A percentile compares a stretch with the other conserved stretches of the same genome.
These are phyloP conservation scores for Limonium bicolor DNA, from an alignment of 148 eudicot species.

Conservation along the genomic window DNA sequence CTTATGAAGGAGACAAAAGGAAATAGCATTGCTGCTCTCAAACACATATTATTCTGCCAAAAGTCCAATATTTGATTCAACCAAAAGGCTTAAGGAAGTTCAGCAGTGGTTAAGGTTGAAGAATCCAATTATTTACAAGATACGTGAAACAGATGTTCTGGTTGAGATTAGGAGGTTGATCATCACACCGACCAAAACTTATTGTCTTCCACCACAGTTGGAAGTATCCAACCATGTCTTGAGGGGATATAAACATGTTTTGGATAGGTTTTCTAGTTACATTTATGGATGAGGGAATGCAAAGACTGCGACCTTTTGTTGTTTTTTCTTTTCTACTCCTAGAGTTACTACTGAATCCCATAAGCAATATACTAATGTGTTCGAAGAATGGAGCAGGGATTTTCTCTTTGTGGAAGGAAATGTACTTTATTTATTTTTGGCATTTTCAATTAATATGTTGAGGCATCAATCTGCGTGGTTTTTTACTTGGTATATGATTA, in stretches of 20 bases:
- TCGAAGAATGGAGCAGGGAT: slow-evolving; percentile 40
- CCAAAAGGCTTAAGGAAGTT: slow-evolving; percentile 25
- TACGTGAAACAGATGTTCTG: slow-evolving; percentile 23
- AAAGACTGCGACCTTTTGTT: slow-evolving; percentile 33
- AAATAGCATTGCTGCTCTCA: slow-evolving; percentile 54
- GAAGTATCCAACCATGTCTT: slow-evolving; percentile 78
- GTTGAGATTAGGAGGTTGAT: slow-evolving; percentile 70
- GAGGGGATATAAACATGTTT: slow-evolving; percentile 38
- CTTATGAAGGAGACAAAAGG: slow-evolving; percentile 32
- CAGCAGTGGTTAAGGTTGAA: slow-evolving; percentile 52
- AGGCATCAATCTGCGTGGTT: slow-evolving; percentile 95
- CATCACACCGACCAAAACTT: slow-evolving; percentile 76
- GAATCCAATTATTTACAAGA: slow-evolving; percentile 41
- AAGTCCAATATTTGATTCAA: slow-evolving; percentile 49
- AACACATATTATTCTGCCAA: slow-evolving; percentile 51
- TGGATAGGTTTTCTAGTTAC: slow-evolving; percentile 80
- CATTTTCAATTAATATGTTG: slow-evolving; percentile 75
- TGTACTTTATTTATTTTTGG: slow-evolving; percentile 66
- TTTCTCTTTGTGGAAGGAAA: slow-evolving; percentile 53
- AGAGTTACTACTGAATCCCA: slow-evolving; percentile 27
- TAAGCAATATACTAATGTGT: slow-evolving; percentile 40
- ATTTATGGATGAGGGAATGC: slow-evolving; percentile 88
- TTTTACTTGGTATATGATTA: slow-evolving; percentile 45
- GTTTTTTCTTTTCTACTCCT: slow-evolving; percentile 45
- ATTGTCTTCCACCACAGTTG: slow-evolving; percentile 68